phyloP scores from a whole-genome alignment of 805 yeast genomes.

The Yarrowia sp. region DNA sequence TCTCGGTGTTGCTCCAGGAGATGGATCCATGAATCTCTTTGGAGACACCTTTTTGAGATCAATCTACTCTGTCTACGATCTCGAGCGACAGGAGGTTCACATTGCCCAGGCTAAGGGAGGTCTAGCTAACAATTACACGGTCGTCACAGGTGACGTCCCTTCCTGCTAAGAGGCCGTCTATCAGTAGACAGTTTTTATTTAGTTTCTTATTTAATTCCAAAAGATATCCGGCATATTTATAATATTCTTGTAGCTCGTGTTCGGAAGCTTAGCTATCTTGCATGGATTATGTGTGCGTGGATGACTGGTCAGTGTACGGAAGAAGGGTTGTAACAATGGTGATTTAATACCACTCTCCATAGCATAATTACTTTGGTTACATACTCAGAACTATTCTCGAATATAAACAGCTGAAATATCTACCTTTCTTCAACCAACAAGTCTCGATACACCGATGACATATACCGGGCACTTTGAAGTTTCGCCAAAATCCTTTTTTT shows the following conservation, averaged over 20 bases:
- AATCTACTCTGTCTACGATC: conserved; percentile 3
- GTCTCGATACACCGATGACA: no score
- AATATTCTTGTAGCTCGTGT: not conserved
- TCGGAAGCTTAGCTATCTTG: not conserved
- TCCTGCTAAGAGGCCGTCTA: not conserved
- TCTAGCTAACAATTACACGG: not conserved
- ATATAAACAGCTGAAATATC: no score
- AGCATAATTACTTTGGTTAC: no score
- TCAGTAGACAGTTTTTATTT: not conserved
- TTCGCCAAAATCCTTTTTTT: no score
- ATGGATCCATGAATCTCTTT: conserved; percentile 26
- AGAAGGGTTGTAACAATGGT: no score
- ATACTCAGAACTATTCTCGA: no score
- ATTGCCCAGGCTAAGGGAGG: conserved; percentile 15
- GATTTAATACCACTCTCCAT: no score
- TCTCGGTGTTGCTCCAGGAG: not conserved
- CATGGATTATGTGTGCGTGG: not conserved
- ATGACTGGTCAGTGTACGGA: no score
- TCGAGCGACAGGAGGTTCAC: not conserved
- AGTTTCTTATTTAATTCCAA: not conserved
- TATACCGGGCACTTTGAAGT: no score
- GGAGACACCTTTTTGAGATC: conserved; percentile 12
- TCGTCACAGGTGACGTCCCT: not conserved
- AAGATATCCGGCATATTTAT: no score
- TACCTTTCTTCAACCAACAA: no score